A percentile compares a stretch with the other conserved stretches of the same genome.
Conservation (phyloP, 148 eudicot genomes). For the Mesembryanthemum crystallinum region DNA sequence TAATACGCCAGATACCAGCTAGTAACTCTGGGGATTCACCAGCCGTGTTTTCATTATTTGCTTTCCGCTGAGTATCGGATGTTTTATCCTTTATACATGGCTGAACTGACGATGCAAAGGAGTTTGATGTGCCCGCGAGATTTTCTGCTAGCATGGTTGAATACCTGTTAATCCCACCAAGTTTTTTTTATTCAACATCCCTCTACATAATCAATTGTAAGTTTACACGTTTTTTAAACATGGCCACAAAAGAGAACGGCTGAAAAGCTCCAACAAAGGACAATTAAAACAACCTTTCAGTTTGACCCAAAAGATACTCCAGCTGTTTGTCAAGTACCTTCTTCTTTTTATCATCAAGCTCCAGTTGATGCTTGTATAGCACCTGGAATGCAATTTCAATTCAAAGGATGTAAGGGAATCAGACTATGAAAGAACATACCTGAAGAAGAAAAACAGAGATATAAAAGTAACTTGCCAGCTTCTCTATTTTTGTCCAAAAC, state of each 20-base stretch:
- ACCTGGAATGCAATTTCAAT: slow-evolving; percentile 48
- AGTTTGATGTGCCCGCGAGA: slow-evolving; percentile 56
- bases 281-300: slow-evolving; percentile 63
- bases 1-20: slow-evolving; percentile 49
- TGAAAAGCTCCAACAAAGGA: slow-evolving; percentile 10
- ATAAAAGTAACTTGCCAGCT: slow-evolving; percentile 68
- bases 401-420: slow-evolving; percentile 11
- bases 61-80: slow-evolving; percentile 33
- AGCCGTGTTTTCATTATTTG: slow-evolving; percentile 36
- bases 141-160: slow-evolving; percentile 99
- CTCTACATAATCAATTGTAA: slow-evolving; percentile 22
- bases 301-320: slow-evolving; percentile 95
- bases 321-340: slow-evolving; percentile 93
- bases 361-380: slow-evolving; percentile 84
- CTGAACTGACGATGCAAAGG: slow-evolving; percentile 36
- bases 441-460: not conserved
- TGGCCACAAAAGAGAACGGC: not conserved
- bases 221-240: slow-evolving; percentile 6
- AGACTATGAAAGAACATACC: not conserved
- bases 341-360: slow-evolving; percentile 89
- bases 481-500: slow-evolving; percentile 97
- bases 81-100: slow-evolving; percentile 29
- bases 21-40: slow-evolving; percentile 34
- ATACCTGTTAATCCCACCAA: slow-evolving; percentile 56
- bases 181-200: slow-evolving; percentile 21